Evolutionary conservation across 1,139 yeast species (phyloP).

Genomic region (Candida tropicalis): DNA sequence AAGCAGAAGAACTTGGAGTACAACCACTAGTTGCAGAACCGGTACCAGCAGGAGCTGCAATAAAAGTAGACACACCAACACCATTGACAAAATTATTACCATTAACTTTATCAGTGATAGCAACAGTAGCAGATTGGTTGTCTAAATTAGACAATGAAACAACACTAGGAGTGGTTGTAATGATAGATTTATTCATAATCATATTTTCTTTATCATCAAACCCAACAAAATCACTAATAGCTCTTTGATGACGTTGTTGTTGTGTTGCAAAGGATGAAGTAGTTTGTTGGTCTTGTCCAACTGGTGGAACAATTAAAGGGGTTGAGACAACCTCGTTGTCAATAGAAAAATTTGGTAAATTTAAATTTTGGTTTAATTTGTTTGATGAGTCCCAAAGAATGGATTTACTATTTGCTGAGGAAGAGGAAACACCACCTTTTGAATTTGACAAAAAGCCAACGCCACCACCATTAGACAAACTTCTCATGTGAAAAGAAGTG

Average conservation of each 20-base stretch:
- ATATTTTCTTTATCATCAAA: slow-evolving; percentile 11
- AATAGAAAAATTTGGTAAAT: slow-evolving; percentile 31
- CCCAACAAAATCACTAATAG: not conserved
- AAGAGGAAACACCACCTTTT: not conserved
- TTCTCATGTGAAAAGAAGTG: slow-evolving; percentile 13
- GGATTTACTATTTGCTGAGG: slow-evolving; percentile 20
- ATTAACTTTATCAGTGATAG: not conserved
- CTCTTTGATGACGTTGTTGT: not conserved
- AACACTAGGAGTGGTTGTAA: not conserved
- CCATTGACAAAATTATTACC: slow-evolving; percentile 7
- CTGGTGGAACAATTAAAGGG: slow-evolving; percentile 15
- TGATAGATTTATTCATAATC: slow-evolving; percentile 7
- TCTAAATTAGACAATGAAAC: slow-evolving; percentile 9
- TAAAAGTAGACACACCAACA: slow-evolving; percentile 7
- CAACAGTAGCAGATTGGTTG: slow-evolving; percentile 4
- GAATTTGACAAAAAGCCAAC: not conserved
- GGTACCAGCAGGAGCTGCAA: slow-evolving; percentile 8
- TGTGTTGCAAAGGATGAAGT: no score
- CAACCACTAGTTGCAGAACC: slow-evolving; percentile 11
- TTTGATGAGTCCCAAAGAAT: slow-evolving; percentile 32
- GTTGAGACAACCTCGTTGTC: slow-evolving; percentile 21
- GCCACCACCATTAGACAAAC: slow-evolving; percentile 11
- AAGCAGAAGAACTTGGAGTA: slow-evolving; percentile 11
- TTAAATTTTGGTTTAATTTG: slow-evolving; percentile 29
- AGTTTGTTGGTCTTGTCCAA: slow-evolving; percentile 4